phyloP scores from a whole-genome alignment of 129 eudicot species.

The Helianthus annuus region DNA sequence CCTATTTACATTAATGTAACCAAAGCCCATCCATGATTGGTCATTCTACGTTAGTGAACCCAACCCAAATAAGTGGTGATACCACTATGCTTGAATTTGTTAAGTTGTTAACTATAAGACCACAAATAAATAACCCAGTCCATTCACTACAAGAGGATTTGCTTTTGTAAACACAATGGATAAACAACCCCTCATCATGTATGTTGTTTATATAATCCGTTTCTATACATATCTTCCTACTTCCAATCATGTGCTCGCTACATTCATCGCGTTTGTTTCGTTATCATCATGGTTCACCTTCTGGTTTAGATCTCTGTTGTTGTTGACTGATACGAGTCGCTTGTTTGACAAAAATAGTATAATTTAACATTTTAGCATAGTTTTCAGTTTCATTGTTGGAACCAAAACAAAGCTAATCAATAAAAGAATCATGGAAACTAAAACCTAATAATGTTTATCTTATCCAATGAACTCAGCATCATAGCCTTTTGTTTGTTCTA shows the following conservation, averaged over 20 bases:
- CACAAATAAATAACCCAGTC: too few species aligned
- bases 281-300: neutral
- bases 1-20: too few species aligned
- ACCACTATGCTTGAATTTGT: neutral
- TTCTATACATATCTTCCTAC: neutral
- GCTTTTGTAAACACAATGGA: too few species aligned
- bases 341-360: neutral
- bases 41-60: neutral
- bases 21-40: neutral
- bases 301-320: neutral
- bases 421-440: conserved; percentile 24
- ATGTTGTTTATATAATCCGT: neutral
- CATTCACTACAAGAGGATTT: too few species aligned
- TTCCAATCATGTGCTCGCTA: neutral
- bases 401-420: neutral
- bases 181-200: neutral
- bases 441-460: conserved; percentile 19
- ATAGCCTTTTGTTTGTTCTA: conserved; percentile 33
- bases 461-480: conserved; percentile 23
- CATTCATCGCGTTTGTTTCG: neutral
- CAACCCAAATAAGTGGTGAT: neutral
- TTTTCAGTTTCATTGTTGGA: neutral
- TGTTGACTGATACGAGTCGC: neutral
- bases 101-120: too few species aligned
- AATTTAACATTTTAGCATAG: too few species aligned